Evolutionary conservation across 495 filamentous ascomycete species (phyloP), one percentile per base, ranked within the genome.

Genomic region (Hypomontagnella monticulosa): DNA sequence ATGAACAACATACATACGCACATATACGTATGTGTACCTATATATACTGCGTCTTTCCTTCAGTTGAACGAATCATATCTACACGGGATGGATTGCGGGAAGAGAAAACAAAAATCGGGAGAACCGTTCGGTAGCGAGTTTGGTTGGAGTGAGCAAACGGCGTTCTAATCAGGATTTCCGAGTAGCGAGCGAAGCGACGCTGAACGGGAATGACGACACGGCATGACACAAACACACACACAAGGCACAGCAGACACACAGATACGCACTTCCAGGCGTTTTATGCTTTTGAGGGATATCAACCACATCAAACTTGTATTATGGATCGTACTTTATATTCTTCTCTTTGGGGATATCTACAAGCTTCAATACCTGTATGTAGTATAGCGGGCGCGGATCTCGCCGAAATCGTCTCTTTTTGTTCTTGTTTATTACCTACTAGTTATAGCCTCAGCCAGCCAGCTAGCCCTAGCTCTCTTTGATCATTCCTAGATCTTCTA

Each of bases 121-220:
- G 30, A 36, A 8, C 30, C 10, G 30, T 50, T 34, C 14, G 30
- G 5, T 12, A 15, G 36, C 11, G 36, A 15, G 36, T 15, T 40
- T 15, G 36, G 15, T 37, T 37, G 32, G 34, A 44, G 41, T 33
- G 43, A 43, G 42, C 43, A 23, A 32, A 20, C 36, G 36, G 19
- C 56, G 49, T 59, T 42, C 15, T 42, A 47, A 57, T 46, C 32
- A 36, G 42, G 43, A 58, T 48, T 37, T 57, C 16, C 36, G 15
- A 51, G 47, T 27, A 27, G 23, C 53, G 32, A 62, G 42, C 33
- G n/a, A 14, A 55, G 52, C 52, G 16, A 50, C 43, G 51, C 51
- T 49, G 44, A 63, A 63, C 23, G 43, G 48, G n/a, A 37, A 57
- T 44, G 52, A 57, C 61, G 60, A 37, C 51, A 63, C 49, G 59